These are phyloP conservation scores for Protomyces inouyei DNA, from an alignment of 1,139 yeast genomes.

Conservation along the genomic window DNA sequence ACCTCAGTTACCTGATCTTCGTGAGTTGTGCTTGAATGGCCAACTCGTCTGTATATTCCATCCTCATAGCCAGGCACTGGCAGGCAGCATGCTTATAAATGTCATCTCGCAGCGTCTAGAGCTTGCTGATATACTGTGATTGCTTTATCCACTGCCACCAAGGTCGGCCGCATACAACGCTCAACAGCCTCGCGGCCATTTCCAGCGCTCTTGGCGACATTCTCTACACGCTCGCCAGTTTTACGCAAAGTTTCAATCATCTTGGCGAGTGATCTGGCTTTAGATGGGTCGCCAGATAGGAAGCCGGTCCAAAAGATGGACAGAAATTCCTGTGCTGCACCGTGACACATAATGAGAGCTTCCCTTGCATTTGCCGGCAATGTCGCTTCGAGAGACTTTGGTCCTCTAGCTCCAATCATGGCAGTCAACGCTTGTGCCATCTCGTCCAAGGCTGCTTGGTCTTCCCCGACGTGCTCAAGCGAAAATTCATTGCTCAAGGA, in stretches of 20 bases:
- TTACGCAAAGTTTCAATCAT: conserved; percentile 45
- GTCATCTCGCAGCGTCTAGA: neutral
- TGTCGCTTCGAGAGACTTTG: conserved; percentile 8
- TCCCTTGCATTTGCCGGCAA: conserved; percentile 16
- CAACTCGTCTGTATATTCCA: no score
- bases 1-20: no score
- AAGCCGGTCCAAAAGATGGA: conserved; percentile 67
- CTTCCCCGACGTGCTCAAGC: neutral
- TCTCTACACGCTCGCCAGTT: conserved; percentile 46
- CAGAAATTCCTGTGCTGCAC: conserved; percentile 64
- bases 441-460: conserved; percentile 11
- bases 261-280: conserved; percentile 16
- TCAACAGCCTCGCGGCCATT: conserved; percentile 1
- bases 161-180: conserved; percentile 41
- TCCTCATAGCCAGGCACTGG: neutral
- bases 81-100: neutral
- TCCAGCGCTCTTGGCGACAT: conserved; percentile 36
- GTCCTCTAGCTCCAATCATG: conserved; percentile 4
- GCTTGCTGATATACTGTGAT: conserved; percentile 41
- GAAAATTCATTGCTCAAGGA: neutral
- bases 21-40: no score
- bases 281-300: conserved; percentile 50
- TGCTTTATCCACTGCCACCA: conserved; percentile 43
- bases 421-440: conserved; percentile 6
- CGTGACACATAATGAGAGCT: conserved; percentile 41